Evolutionary conservation across 2,329 filamentous ascomycete genomes (phyloP).

Genomic region (Tolypocladium nubicola): DNA sequence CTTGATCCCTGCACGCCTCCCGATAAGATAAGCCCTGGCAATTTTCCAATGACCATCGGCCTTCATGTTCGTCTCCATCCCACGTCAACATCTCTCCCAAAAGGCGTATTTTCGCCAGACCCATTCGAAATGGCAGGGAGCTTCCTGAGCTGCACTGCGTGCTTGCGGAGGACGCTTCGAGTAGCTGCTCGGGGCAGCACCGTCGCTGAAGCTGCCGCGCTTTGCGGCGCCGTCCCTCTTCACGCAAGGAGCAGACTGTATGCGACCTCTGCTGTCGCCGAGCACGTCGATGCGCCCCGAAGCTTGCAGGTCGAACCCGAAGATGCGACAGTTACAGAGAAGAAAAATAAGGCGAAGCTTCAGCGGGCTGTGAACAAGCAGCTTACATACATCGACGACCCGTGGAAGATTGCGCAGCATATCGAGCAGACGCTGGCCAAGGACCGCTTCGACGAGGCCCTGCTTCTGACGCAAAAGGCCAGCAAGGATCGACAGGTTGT

Average conservation of each 20-base stretch:
- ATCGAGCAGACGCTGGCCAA: slow-evolving; percentile 50
- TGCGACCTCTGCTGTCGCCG: slow-evolving; percentile 5
- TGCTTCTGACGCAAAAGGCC: slow-evolving; percentile 57
- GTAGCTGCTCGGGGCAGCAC: slow-evolving; percentile 3
- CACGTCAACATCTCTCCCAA: not conserved
- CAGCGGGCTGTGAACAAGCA: slow-evolving; percentile 40
- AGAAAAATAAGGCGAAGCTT: slow-evolving; percentile 15
- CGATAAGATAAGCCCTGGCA: slow-evolving; percentile 7
- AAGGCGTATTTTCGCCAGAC: not conserved
- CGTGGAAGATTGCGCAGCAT: slow-evolving; percentile 59
- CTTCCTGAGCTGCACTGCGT: slow-evolving; percentile 15
- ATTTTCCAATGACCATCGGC: not conserved
- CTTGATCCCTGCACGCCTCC: not conserved
- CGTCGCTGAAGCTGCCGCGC: not conserved
- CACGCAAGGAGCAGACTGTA: slow-evolving; percentile 7
- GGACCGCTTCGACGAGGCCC: slow-evolving; percentile 54
- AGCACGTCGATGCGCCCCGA: slow-evolving; percentile 10
- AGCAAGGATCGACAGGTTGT: slow-evolving; percentile 53
- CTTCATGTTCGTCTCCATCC: not conserved
- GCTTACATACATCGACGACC: slow-evolving; percentile 55
- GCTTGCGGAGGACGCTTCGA: slow-evolving; percentile 15
- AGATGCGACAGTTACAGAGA: slow-evolving; percentile 5
- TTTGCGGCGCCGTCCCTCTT: slow-evolving; percentile 5
- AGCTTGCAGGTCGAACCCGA: slow-evolving; percentile 9
- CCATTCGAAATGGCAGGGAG: slow-evolving; percentile 13